phyloP scores from a whole-genome alignment of 2,329 filamentous ascomycete genomes.

The Exophiala oligosperma region DNA sequence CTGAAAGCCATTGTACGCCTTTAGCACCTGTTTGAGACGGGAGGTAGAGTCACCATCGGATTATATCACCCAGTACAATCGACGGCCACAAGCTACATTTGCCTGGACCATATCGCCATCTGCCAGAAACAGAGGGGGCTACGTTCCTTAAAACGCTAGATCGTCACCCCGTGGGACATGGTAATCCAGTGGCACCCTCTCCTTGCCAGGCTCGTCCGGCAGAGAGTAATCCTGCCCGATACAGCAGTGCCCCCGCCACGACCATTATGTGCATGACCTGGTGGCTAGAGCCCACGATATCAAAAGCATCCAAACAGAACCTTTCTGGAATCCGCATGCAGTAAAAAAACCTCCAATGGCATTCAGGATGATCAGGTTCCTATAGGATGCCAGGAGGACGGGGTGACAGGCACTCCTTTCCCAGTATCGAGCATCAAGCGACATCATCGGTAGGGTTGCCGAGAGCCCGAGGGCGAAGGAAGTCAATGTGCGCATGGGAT shows the following conservation, averaged over 20 bases:
- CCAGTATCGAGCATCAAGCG: slow-evolving; percentile 3
- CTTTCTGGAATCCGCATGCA: slow-evolving; percentile 5
- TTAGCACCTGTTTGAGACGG: not conserved
- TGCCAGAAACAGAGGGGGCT: not conserved
- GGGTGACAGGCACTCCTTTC: slow-evolving; percentile 5
- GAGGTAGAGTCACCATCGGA: not conserved
- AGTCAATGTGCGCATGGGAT: slow-evolving; percentile 4
- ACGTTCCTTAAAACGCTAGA: not conserved
- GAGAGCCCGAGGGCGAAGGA: slow-evolving; percentile 3
- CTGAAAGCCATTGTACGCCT: not conserved
- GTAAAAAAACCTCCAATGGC: slow-evolving; percentile 4
- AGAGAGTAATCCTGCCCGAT: not conserved
- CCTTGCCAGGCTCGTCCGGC: not conserved
- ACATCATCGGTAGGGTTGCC: slow-evolving; percentile 8
- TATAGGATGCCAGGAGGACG: slow-evolving; percentile 6
- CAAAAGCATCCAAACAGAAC: slow-evolving; percentile 6
- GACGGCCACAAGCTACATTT: not conserved
- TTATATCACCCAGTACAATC: not conserved
- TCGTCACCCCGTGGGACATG: not conserved
- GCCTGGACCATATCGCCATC: not conserved
- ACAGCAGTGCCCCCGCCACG: not conserved
- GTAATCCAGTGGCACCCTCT: not conserved
- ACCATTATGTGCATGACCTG: not conserved
- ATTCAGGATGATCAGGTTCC: slow-evolving; percentile 9
- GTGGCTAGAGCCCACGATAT: slow-evolving; percentile 4